phyloP scores from a whole-genome alignment of 2,329 filamentous ascomycete genomes.

The Fusarium sp. region DNA sequence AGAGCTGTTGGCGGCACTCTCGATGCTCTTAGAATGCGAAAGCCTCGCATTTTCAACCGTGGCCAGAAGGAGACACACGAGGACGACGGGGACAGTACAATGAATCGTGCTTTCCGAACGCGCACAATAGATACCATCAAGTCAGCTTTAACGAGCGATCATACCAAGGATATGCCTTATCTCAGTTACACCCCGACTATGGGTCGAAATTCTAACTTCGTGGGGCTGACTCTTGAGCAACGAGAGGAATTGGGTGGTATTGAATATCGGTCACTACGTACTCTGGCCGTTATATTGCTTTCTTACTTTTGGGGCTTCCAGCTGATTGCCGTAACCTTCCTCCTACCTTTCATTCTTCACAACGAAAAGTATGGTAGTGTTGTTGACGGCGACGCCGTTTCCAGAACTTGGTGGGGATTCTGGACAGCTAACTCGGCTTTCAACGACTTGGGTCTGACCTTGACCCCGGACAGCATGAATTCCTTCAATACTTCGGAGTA shows the following conservation, averaged over 20 bases:
- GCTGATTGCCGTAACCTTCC: conserved; percentile 75
- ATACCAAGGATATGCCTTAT: conserved; percentile 79
- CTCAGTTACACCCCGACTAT: conserved; percentile 94
- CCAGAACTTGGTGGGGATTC: conserved; percentile 88
- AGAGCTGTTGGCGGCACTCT: conserved; percentile 55
- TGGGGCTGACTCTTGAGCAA: conserved; percentile 88
- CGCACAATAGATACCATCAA: conserved; percentile 70
- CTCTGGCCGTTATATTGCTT: conserved; percentile 80
- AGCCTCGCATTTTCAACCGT: conserved; percentile 54
- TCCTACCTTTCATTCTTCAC: conserved; percentile 83
- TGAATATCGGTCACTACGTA: conserved; percentile 92
- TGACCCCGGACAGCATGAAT: conserved; percentile 94
- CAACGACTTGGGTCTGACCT: conserved; percentile 92
- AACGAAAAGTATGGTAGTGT: conserved; percentile 71
- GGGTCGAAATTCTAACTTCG: conserved; percentile 91
- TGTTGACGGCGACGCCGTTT: conserved; percentile 71
- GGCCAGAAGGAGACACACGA: conserved; percentile 53
- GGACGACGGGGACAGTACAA: conserved; percentile 48
- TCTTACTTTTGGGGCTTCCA: conserved; percentile 88
- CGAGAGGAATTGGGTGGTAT: conserved; percentile 95
- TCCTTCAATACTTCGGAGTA: conserved; percentile 84
- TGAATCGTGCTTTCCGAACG: conserved; percentile 49
- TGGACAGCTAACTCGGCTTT: conserved; percentile 91
- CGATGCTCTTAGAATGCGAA: conserved; percentile 57
- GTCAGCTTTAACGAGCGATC: conserved; percentile 65